Percentiles rank a stretch among this genome's conserved stretches.
Conservation (phyloP, 2,329 filamentous ascomycete genomes). For the Teratosphaeria zuluensis region DNA sequence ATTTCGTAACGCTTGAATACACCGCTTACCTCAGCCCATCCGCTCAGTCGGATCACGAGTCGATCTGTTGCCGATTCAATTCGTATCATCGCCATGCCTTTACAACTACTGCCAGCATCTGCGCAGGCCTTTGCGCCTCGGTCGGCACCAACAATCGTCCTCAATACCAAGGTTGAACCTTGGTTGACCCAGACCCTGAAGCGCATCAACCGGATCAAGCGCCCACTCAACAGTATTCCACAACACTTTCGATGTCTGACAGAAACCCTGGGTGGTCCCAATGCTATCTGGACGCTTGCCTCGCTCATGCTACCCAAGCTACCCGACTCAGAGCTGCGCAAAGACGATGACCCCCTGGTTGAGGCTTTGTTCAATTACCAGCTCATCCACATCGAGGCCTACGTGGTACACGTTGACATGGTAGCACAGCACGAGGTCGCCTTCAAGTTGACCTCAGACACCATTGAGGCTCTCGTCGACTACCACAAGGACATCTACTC, state of each 20-base stretch:
- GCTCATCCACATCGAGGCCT: conserved; percentile 87
- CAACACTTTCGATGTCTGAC: conserved; percentile 94
- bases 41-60: conserved; percentile 8
- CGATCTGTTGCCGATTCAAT: neutral
- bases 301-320: conserved; percentile 88
- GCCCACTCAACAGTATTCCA: conserved; percentile 89
- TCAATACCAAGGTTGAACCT: conserved; percentile 83
- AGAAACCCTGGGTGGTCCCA: conserved; percentile 79
- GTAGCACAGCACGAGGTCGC: conserved; percentile 94
- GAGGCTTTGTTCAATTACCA: conserved; percentile 90
- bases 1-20: conserved; percentile 11
- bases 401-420: conserved; percentile 99
- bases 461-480: conserved; percentile 85
- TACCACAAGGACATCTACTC: conserved; percentile 96
- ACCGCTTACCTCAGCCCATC: conserved; percentile 17
- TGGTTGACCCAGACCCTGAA: conserved; percentile 97
- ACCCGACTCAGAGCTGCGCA: conserved; percentile 72
- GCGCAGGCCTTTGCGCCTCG: conserved; percentile 93
- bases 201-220: conserved; percentile 92
- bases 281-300: conserved; percentile 89
- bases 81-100: conserved; percentile 58
- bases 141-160: conserved; percentile 86
- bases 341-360: conserved; percentile 70
- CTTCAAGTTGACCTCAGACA: conserved; percentile 92
- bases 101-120: conserved; percentile 86